These are phyloP conservation scores for Globisporangium apiculatum DNA, from an alignment of 352 stramenopile genomes.

Conservation along the genomic window DNA sequence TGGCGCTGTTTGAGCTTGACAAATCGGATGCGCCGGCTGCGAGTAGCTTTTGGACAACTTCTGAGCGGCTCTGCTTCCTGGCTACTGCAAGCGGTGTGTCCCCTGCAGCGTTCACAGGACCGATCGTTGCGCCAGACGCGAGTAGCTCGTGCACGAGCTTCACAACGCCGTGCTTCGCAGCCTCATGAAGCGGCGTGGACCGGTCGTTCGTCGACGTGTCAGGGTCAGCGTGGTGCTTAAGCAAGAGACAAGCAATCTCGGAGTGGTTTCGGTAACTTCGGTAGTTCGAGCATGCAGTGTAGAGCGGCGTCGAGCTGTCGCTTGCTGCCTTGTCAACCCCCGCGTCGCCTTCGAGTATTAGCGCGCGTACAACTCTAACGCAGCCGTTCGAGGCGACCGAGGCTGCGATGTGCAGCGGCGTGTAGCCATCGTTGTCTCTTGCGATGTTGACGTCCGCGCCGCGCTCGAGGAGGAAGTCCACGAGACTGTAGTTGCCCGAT, in stretches of 20 bases:
- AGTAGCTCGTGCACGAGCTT: background rate
- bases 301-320: background rate
- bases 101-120: background rate
- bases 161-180: background rate
- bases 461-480: background rate
- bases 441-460: background rate
- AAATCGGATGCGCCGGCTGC: background rate
- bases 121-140: background rate
- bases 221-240: background rate
- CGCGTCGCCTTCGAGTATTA: background rate
- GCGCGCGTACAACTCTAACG: background rate
- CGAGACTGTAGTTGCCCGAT: background rate
- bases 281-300: background rate
- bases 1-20: too few species aligned
- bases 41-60: background rate
- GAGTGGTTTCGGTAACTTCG: background rate
- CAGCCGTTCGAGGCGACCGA: too few species aligned
- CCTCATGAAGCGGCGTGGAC: background rate
- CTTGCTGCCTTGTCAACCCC: background rate
- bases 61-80: background rate
- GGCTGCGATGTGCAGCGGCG: background rate
- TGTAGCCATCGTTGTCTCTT: background rate
- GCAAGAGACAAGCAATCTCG: background rate
- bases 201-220: background rate
- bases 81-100: background rate